Percentiles rank a stretch among this genome's conserved stretches.
Evolutionary conservation across 257 asterid genomes (phyloP).

Genomic region (Przewalskia tangutica): DNA sequence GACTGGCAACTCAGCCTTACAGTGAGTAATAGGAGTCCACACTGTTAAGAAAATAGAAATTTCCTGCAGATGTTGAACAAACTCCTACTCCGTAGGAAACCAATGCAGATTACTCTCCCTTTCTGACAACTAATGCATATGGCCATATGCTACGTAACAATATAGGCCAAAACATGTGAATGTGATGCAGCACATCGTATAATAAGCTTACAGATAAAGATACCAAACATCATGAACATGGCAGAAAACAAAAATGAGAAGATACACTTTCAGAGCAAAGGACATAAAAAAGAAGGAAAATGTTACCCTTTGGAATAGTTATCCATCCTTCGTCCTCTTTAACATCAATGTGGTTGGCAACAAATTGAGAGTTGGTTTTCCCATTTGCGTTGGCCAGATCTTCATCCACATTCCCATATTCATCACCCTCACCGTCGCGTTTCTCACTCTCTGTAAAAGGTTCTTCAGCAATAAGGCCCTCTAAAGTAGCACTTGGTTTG

Average conservation of each 20-base stretch:
- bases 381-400: constrained; percentile 24
- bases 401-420: constrained; percentile 34
- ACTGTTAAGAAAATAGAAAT: background rate
- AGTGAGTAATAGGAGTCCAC: background rate
- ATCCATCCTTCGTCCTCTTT: constrained; percentile 68
- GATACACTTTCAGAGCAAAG: background rate
- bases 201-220: background rate
- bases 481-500: constrained; percentile 36
- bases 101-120: background rate
- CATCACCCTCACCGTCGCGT: constrained; percentile 32
- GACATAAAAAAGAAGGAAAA: constrained; percentile 12
- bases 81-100: background rate
- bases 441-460: constrained; percentile 32
- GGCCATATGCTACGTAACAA: background rate
- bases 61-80: background rate
- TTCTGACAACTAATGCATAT: background rate
- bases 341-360: constrained; percentile 62
- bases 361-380: constrained; percentile 26
- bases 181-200: background rate
- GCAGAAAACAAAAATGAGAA: background rate
- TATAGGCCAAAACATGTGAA: background rate
- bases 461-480: constrained; percentile 62
- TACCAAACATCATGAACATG: background rate
- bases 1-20: background rate
- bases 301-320: constrained; percentile 61